A percentile compares a stretch with the other conserved stretches of the same genome.
phyloP scores from a whole-genome alignment of 176 grass and related monocot genomes.

The Eleusine indica region DNA sequence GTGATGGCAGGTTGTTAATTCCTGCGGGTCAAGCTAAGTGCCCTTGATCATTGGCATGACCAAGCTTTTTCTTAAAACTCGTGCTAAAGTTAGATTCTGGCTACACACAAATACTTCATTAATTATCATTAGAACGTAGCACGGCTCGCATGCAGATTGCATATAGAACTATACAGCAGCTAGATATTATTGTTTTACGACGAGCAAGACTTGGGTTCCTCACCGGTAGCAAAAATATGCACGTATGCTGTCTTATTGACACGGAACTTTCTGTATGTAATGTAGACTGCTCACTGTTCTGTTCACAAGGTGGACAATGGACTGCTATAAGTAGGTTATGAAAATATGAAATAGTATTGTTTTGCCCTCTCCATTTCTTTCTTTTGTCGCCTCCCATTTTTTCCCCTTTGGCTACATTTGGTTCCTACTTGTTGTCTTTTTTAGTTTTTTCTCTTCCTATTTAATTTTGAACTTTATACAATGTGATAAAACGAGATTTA shows the following conservation, averaged over 20 bases:
- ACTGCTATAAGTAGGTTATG: background rate
- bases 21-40: background rate
- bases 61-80: conserved; percentile 3
- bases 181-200: background rate
- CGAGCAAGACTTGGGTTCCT: background rate
- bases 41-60: conserved; percentile 29
- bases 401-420: background rate
- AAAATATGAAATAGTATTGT: background rate
- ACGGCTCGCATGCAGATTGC: background rate
- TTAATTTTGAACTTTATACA: background rate
- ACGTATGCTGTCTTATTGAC: background rate
- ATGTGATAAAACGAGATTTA: too few relatives aligned
- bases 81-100: conserved; percentile 34
- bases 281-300: background rate
- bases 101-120: background rate
- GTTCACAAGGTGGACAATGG: background rate
- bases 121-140: background rate
- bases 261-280: conserved; percentile 16
- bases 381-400: background rate
- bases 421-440: background rate
- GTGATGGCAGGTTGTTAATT: conserved; percentile 29
- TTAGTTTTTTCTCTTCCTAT: background rate
- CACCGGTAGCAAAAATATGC: background rate
- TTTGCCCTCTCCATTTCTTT: background rate
- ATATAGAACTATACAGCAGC: background rate